Conservation (phyloP, 2,329 filamentous ascomycete genomes). For the Alternaria sp. region DNA sequence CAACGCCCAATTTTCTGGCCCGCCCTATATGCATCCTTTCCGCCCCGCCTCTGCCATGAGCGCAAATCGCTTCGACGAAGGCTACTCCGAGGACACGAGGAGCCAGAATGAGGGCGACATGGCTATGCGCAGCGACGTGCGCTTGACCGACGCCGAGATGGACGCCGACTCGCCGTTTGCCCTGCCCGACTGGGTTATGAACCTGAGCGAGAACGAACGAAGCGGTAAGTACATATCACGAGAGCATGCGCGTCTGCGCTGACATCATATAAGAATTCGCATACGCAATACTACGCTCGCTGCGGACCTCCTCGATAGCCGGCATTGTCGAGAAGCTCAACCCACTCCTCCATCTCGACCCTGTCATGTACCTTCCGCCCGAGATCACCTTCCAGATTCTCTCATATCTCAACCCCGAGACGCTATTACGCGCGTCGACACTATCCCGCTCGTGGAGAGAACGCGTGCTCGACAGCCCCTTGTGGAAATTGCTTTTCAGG, state of each 20-base stretch:
- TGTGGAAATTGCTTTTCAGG: constrained; percentile 86
- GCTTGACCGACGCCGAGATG: constrained; percentile 44
- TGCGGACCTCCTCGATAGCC: constrained; percentile 81
- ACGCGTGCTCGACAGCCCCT: constrained; percentile 78
- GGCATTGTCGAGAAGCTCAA: constrained; percentile 81
- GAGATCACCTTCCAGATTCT: constrained; percentile 93
- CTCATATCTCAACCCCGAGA: constrained; percentile 80
- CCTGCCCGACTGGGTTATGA: constrained; percentile 63
- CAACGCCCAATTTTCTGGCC: constrained; percentile 34
- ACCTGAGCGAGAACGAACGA: constrained; percentile 61
- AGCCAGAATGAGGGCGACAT: constrained; percentile 55
- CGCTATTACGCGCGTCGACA: constrained; percentile 78
- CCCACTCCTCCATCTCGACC: constrained; percentile 90
- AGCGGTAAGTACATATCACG: constrained; percentile 54
- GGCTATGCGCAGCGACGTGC: constrained; percentile 46
- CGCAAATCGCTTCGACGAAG: constrained; percentile 70
- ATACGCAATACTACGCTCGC: constrained; percentile 75
- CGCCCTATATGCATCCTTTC: constrained; percentile 47
- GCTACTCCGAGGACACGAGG: constrained; percentile 79
- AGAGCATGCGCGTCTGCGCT: background rate
- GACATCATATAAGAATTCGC: constrained; percentile 70
- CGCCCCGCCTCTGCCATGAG: constrained; percentile 46
- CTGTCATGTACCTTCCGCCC: constrained; percentile 81
- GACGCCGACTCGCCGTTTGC: constrained; percentile 41
- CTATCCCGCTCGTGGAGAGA: constrained; percentile 84